Evolutionary conservation across 176 grass and related monocot species (phyloP).

Genomic region (Aegilops longissima): DNA sequence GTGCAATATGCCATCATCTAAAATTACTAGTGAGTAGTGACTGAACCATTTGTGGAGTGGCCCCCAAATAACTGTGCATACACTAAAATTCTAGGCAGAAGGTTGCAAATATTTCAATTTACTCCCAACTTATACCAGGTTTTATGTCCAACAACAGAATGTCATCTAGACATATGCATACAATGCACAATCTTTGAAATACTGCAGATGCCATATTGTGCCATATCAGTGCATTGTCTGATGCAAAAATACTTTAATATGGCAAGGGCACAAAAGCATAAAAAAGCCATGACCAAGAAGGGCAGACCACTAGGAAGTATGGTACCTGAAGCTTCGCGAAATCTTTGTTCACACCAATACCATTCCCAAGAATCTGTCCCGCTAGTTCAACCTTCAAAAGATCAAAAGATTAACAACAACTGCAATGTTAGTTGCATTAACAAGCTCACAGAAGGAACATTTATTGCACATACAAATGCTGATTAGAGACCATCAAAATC

Average conservation of each 20-base stretch:
- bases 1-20: neutral
- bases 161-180: neutral
- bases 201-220: neutral
- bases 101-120: neutral
- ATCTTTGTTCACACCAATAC: constrained; percentile 54
- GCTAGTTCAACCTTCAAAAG: constrained; percentile 63
- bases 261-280: neutral
- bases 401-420: constrained; percentile 30
- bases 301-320: constrained; percentile 12
- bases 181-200: constrained; percentile 12
- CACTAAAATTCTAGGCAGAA: neutral
- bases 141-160: constrained; percentile 15
- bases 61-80: constrained; percentile 7
- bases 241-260: constrained; percentile 12
- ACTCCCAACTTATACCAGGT: constrained; percentile 13
- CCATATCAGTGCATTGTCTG: constrained; percentile 21
- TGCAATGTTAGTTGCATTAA: constrained; percentile 17
- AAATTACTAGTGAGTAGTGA: neutral
- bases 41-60: neutral
- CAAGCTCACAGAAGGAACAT: neutral
- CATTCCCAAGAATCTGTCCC: constrained; percentile 63
- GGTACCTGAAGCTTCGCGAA: constrained; percentile 64
- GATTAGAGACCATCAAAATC: neutral
- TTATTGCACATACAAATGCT: neutral
- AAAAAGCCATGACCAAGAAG: neutral